These are phyloP conservation scores for Plasmodium vivax DNA, from an alignment of 169 alveolate genomes.

Conservation along the genomic window DNA sequence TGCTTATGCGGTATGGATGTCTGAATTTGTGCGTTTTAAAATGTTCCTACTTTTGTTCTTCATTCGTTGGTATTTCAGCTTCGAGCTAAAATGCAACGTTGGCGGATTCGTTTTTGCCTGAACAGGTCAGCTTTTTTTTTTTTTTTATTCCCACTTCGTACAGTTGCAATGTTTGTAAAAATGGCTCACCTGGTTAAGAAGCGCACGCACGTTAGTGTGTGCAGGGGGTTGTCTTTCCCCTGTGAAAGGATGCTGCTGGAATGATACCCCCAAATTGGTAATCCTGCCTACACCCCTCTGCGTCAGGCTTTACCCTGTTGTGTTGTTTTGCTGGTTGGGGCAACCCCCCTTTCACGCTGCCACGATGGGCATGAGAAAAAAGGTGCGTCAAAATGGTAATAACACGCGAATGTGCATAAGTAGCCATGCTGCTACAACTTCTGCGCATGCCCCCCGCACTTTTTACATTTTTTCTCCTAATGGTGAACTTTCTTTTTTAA, in stretches of 20 bases:
- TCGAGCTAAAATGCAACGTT: conserved; percentile 6
- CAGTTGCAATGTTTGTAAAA: neutral
- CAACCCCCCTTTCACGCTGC: neutral
- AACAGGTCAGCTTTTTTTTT: neutral
- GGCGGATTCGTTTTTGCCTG: neutral
- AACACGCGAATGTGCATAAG: neutral
- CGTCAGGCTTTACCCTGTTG: neutral
- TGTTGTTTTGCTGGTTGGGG: neutral
- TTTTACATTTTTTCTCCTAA: neutral
- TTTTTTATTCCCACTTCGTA: neutral
- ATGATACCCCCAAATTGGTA: neutral
- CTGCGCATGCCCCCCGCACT: neutral
- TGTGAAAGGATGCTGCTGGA: neutral
- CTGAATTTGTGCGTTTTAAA: neutral
- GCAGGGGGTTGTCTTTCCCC: neutral
- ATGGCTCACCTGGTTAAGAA: neutral
- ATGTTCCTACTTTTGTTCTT: neutral
- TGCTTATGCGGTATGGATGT: neutral
- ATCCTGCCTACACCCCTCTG: neutral
- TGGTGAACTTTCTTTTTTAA: neutral
- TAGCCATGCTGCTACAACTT: neutral
- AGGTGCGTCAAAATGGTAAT: neutral
- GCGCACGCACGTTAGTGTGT: neutral
- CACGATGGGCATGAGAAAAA: neutral
- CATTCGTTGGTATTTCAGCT: neutral